Percentiles rank a stretch among this genome's conserved stretches.
phyloP scores from a whole-genome alignment of 208 protist genomes.

The Acanthamoeba lenticulata region DNA sequence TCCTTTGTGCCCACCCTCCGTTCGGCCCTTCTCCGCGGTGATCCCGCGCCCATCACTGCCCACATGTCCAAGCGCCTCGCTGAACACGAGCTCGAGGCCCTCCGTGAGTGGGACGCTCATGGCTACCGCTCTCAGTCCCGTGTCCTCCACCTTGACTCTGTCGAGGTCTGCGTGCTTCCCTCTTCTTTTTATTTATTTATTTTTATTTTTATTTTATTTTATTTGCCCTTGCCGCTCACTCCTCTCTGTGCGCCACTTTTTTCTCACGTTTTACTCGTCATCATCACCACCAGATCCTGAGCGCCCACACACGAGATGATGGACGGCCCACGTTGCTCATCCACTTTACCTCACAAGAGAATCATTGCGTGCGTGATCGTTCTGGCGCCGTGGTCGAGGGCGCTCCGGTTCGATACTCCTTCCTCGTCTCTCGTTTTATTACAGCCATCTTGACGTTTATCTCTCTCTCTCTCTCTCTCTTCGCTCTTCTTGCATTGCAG shows the following conservation, averaged over 20 bases:
- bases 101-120: background rate
- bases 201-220: no score
- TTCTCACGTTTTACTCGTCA: background rate
- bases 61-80: background rate
- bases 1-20: background rate
- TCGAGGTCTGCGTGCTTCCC: background rate
- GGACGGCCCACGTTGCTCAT: constrained; percentile 1
- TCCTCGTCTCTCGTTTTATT: no score
- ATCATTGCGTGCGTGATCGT: background rate
- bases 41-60: background rate
- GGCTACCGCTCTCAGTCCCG: background rate
- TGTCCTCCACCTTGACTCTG: background rate
- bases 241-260: no score
- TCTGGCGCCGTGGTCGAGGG: background rate
- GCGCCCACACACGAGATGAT: background rate
- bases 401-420: background rate
- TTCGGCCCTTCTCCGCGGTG: background rate
- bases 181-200: no score
- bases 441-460: no score
- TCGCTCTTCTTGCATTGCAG: background rate
- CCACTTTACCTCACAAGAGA: constrained; percentile 14
- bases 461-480: no score
- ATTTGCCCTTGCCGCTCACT: no score
- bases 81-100: constrained; percentile 21
- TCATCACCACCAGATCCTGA: background rate